A percentile compares a stretch with the other conserved stretches of the same genome.
phyloP scores from a whole-genome alignment of 2,329 filamentous ascomycete species.

The Aspergillus sojae region DNA sequence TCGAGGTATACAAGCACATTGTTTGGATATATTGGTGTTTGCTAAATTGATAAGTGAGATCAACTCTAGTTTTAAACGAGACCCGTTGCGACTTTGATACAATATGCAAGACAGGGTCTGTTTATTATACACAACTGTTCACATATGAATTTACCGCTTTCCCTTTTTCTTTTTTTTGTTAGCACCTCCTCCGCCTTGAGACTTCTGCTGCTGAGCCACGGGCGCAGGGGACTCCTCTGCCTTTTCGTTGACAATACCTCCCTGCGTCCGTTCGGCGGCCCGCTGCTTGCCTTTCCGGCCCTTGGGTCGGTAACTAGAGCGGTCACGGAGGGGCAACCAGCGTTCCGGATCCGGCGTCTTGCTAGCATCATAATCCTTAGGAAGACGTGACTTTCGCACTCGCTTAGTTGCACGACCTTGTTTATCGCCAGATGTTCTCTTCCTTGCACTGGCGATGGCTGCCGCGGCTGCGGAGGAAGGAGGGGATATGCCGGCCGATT shows the following conservation, averaged over 20 bases:
- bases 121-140: neutral
- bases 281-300: slow-evolving; percentile 90
- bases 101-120: neutral
- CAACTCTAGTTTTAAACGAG: neutral
- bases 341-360: slow-evolving; percentile 87
- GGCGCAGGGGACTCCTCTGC: slow-evolving; percentile 55
- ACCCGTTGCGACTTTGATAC: neutral
- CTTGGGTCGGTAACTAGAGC: slow-evolving; percentile 86
- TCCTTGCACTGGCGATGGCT: slow-evolving; percentile 40
- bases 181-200: slow-evolving; percentile 37
- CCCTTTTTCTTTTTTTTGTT: slow-evolving; percentile 57
- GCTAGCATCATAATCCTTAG: slow-evolving; percentile 63
- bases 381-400: slow-evolving; percentile 49
- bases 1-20: neutral
- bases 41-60: neutral
- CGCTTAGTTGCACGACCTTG: slow-evolving; percentile 42
- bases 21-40: neutral
- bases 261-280: slow-evolving; percentile 77
- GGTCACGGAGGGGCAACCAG: slow-evolving; percentile 88
- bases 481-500: slow-evolving; percentile 47
- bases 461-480: slow-evolving; percentile 34
- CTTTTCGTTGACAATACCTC: slow-evolving; percentile 76
- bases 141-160: slow-evolving; percentile 42
- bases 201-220: slow-evolving; percentile 35
- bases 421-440: slow-evolving; percentile 41